Conservation (phyloP, 208 protist species). For the Novymonas esmeraldas region DNA sequence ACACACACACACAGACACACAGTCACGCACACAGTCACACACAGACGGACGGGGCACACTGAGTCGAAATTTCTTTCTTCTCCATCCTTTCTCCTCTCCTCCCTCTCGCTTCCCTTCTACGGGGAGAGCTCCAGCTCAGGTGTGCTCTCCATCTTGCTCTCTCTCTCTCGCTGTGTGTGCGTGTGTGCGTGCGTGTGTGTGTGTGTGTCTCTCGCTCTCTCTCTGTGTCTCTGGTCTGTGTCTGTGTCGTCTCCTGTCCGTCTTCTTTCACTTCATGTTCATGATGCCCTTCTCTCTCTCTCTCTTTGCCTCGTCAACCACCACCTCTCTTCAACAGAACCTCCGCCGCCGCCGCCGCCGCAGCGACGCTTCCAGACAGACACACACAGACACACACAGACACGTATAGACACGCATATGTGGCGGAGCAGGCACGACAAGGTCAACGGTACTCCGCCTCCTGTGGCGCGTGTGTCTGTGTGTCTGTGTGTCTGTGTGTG, state of each 20-base stretch:
- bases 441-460: no score
- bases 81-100: background rate
- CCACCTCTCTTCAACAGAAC: background rate
- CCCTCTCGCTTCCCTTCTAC: background rate
- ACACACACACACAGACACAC: no score
- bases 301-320: background rate
- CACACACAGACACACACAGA: background rate
- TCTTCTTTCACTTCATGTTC: background rate
- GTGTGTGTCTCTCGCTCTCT: background rate
- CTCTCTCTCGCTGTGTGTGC: slow-evolving; percentile 4
- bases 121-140: no score
- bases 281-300: slow-evolving; percentile 2
- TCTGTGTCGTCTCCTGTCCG: background rate
- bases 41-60: no score
- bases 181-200: background rate
- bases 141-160: background rate
- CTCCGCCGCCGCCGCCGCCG: background rate
- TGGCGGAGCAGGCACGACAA: background rate
- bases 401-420: background rate
- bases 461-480: no score
- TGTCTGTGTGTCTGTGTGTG: no score
- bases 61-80: background rate
- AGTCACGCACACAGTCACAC: no score
- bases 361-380: background rate
- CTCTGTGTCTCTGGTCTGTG: background rate